Evolutionary conservation across 768 basidiomycete genomes (phyloP).

Genomic region (Neoboletus subvelutipes): DNA sequence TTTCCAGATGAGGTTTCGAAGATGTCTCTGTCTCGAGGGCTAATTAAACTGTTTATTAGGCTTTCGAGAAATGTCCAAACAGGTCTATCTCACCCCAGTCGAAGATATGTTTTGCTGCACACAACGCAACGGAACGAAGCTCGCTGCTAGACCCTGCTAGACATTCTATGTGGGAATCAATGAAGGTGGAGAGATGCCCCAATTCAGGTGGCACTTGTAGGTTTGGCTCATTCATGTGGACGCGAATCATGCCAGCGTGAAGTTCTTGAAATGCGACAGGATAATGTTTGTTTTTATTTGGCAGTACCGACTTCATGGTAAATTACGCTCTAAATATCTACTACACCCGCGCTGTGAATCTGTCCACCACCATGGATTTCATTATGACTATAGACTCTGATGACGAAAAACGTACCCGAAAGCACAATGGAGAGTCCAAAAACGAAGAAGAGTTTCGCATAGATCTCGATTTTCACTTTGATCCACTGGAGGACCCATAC

Average conservation of each 20-base stretch:
- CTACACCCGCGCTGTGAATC: background rate
- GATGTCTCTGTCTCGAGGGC: conserved; percentile 65
- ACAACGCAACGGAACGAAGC: conserved; percentile 56
- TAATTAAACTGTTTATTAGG: conserved; percentile 26
- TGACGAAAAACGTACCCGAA: conserved; percentile 47
- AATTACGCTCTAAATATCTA: background rate
- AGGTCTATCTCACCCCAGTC: conserved; percentile 58
- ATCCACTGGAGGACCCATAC: conserved; percentile 71
- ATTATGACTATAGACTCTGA: conserved; percentile 87
- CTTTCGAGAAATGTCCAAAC: conserved; percentile 1
- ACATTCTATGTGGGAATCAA: conserved; percentile 54
- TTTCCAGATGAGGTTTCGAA: conserved; percentile 63
- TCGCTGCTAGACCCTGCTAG: conserved; percentile 55
- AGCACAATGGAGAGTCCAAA: conserved; percentile 20
- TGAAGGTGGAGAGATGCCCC: conserved; percentile 47
- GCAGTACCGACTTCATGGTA: background rate
- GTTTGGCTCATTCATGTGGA: conserved; percentile 20
- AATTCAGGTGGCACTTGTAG: conserved; percentile 42
- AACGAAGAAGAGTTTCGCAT: conserved; percentile 56
- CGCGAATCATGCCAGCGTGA: background rate
- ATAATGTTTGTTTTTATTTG: conserved; percentile 23
- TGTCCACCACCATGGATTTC: conserved; percentile 49
- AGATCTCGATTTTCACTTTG: conserved; percentile 83
- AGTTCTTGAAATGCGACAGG: background rate
- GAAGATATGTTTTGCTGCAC: conserved; percentile 73